phyloP scores from a whole-genome alignment of 805 yeast genomes.

The Novakomyces olei region DNA sequence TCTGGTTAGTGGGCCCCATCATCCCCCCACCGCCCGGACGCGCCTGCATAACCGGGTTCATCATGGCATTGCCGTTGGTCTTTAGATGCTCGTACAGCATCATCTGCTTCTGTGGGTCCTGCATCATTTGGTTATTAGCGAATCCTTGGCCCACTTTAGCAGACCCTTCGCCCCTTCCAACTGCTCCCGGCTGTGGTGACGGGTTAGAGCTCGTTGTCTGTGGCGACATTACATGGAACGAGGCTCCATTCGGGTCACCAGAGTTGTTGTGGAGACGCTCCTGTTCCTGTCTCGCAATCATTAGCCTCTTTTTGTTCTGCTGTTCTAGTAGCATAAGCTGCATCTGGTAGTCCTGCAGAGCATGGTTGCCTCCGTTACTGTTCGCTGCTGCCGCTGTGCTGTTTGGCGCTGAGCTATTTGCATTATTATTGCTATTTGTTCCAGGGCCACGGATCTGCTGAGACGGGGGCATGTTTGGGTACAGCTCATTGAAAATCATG shows the following conservation, averaged over 20 bases:
- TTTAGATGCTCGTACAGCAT: conserved; percentile 6
- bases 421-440: conserved; percentile 14
- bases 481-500: conserved; percentile 1
- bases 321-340: conserved; percentile 53
- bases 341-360: conserved; percentile 63
- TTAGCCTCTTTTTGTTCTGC: conserved; percentile 46
- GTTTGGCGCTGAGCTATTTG: conserved; percentile 6
- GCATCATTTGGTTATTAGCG: conserved; percentile 8
- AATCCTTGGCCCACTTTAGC: too few species aligned
- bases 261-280: conserved; percentile 12
- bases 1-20: conserved; percentile 7
- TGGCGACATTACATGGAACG: conserved; percentile 7
- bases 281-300: conserved; percentile 19
- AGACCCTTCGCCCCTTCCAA: too few species aligned
- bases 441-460: conserved; percentile 8
- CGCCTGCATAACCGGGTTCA: conserved; percentile 6
- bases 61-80: conserved; percentile 3
- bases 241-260: conserved; percentile 6
- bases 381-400: conserved; percentile 2
- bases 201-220: conserved; percentile 6
- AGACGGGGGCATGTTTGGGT: conserved; percentile 5
- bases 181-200: conserved; percentile 8
- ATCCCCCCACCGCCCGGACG: conserved; percentile 5
- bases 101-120: too few species aligned
- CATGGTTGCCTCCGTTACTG: conserved; percentile 18